Evolutionary conservation across 2,329 filamentous ascomycete species (phyloP), one percentile per base, ranked within the genome.

Genomic region (Hypoxylon sp.): DNA sequence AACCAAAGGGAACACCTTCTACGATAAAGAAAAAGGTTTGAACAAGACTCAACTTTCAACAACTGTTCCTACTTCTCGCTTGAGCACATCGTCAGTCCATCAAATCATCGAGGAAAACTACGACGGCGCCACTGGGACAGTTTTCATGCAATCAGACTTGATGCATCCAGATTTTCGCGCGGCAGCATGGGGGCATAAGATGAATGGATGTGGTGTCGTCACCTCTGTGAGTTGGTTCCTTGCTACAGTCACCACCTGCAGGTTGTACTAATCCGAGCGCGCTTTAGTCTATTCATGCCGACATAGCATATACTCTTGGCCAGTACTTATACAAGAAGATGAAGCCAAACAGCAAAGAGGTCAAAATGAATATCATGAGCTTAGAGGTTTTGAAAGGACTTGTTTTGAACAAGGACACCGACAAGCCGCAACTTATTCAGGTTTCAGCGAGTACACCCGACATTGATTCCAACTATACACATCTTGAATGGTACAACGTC

Each of bases 241-340:
- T 57, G 19, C 46, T 31, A 24, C 22, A 13, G n/a, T 5, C 4
- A 4, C n/a, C 14, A n/a, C n/a, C n/a, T n/a, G n/a, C n/a, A 22
- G 35, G 37, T 39, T 37, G 10, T 22, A 35, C 42, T 57, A 35
- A 46, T n/a, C 19, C n/a, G 4, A 14, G 2, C 53, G 1, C 10
- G 11, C 31, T 47, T 3, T 33, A 76, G 75, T 82, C 81, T 3
- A 75, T 90, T 22, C 88, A 90, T 67, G 88, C 87, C 11, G 90
- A 92, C 68, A 90, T 91, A 79, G 88, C 87, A 2, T 85, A 87
- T 78, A 92, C 90, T 1, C 80, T 91, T 14, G 86, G 84, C 55
- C 83, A 88, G 69, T 91, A 92, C 74, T 81, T 89, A 10, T 84
- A 83, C 77, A 83, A 84, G 75, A 80, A 86, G 73, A 75, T 86